A percentile compares a stretch with the other conserved stretches of the same genome.
phyloP scores from a whole-genome alignment of 2,329 filamentous ascomycete species.

The Lanzia echinophila region DNA sequence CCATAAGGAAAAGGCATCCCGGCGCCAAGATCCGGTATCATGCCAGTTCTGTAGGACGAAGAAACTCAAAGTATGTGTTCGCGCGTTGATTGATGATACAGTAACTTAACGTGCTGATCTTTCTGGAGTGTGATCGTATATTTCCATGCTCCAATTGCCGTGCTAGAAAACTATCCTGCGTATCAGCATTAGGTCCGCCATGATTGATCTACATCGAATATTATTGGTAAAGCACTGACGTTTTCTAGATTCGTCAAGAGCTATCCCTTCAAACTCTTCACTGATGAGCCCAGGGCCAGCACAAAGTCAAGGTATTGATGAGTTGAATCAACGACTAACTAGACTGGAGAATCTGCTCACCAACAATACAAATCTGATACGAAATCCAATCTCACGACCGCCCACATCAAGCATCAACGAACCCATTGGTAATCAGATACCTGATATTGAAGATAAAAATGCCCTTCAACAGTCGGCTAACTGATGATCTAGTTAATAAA shows the following conservation, averaged over 20 bases:
- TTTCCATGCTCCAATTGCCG: conserved; percentile 24
- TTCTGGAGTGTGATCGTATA: conserved; percentile 19
- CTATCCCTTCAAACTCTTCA: not conserved
- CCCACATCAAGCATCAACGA: too few relatives aligned
- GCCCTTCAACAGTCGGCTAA: not conserved
- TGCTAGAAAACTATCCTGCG: conserved; percentile 12
- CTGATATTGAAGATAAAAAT: not conserved
- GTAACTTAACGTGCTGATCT: not conserved
- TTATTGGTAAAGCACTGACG: not conserved
- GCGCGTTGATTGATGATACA: not conserved
- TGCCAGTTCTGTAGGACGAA: conserved; percentile 22
- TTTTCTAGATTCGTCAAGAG: not conserved
- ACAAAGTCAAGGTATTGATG: conserved; percentile 14
- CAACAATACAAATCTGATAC: not conserved
- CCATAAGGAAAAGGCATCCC: conserved; percentile 3
- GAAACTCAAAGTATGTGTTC: conserved; percentile 12
- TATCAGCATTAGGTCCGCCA: not conserved
- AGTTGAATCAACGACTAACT: conserved; percentile 15
- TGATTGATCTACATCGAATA: not conserved
- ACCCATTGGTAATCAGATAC: not conserved
- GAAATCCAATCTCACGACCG: too few relatives aligned
- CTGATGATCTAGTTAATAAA: not conserved
- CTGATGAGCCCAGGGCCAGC: too few relatives aligned
- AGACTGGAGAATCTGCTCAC: conserved; percentile 17
- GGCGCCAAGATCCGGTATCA: conserved; percentile 24